Evolutionary conservation across 169 alveolate genomes (phyloP).

Genomic region (Babesia divergens): DNA sequence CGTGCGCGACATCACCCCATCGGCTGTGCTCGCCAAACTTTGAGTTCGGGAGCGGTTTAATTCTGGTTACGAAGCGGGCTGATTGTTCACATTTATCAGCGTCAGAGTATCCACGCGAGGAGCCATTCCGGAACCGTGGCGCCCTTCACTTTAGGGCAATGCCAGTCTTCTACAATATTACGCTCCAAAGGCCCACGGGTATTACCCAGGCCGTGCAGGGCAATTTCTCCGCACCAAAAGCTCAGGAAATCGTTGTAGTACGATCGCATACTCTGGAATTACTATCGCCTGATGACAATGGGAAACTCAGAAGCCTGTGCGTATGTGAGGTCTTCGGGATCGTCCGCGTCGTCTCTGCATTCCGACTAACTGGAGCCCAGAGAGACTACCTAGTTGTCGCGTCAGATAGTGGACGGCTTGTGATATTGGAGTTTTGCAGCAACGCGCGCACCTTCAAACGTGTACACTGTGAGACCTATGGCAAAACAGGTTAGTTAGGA

Average conservation of each 20-base stretch:
- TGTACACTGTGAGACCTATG: slow-evolving; percentile 97
- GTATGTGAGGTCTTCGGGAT: slow-evolving; percentile 92
- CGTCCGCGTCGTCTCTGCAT: slow-evolving; percentile 89
- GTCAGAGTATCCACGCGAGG: neutral
- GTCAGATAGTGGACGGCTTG: slow-evolving; percentile 96
- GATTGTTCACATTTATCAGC: neutral
- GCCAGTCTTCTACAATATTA: slow-evolving; percentile 94
- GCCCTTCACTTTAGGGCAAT: slow-evolving; percentile 42
- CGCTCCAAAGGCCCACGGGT: slow-evolving; percentile 95
- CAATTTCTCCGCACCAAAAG: slow-evolving; percentile 95
- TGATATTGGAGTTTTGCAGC: slow-evolving; percentile 87
- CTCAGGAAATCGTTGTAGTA: slow-evolving; percentile 95
- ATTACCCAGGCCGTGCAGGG: slow-evolving; percentile 95
- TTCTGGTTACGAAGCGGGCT: neutral
- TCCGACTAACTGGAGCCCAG: slow-evolving; percentile 89
- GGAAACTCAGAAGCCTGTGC: slow-evolving; percentile 87
- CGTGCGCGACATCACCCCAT: slow-evolving; percentile 45
- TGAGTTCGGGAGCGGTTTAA: neutral
- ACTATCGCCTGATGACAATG: slow-evolving; percentile 89
- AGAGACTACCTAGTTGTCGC: slow-evolving; percentile 92
- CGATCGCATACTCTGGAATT: slow-evolving; percentile 93
- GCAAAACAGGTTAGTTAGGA: slow-evolving; percentile 88
- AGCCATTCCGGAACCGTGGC: neutral
- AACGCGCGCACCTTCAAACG: slow-evolving; percentile 84
- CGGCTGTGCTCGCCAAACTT: neutral